Percentiles rank a stretch among this genome's conserved stretches.
Evolutionary conservation across 129 eudicot genomes (phyloP).

Genomic region (Glebionis coronaria): DNA sequence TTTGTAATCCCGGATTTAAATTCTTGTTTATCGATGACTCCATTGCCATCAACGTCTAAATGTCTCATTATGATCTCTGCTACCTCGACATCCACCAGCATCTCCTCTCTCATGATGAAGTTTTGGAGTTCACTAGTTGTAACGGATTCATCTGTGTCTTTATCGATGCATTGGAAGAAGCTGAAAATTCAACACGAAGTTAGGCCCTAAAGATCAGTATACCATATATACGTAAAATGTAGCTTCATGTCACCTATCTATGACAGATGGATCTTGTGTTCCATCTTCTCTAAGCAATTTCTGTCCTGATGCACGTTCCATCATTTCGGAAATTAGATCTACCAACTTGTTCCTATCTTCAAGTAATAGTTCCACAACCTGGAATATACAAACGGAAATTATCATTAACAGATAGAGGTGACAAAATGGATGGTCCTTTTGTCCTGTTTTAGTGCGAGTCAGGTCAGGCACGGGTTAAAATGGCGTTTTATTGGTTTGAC

Average conservation of each 20-base stretch:
- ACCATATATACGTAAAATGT: not conserved
- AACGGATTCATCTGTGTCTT: constrained; percentile 35
- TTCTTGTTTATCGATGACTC: constrained; percentile 46
- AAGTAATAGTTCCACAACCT: constrained; percentile 33
- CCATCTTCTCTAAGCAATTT: constrained; percentile 23
- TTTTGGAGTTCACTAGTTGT: constrained; percentile 43
- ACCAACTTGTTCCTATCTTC: constrained; percentile 33
- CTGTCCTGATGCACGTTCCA: constrained; percentile 32
- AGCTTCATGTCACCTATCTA: constrained; percentile 13
- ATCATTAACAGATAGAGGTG: not conserved
- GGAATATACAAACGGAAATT: not conserved
- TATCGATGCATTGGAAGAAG: constrained; percentile 49
- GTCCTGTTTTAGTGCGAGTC: too few relatives aligned
- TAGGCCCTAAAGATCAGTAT: not conserved
- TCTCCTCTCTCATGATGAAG: constrained; percentile 40
- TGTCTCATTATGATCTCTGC: constrained; percentile 52
- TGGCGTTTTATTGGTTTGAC: too few relatives aligned
- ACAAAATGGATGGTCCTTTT: not conserved
- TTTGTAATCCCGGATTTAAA: constrained; percentile 51
- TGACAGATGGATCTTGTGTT: constrained; percentile 29
- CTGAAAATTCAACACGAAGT: constrained; percentile 20
- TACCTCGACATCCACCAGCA: constrained; percentile 44
- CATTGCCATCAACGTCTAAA: constrained; percentile 57
- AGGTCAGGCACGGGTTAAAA: too few relatives aligned
- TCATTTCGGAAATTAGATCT: constrained; percentile 27